Conservation (phyloP, 2,329 filamentous ascomycete genomes). For the Calonectria ilicicola region DNA sequence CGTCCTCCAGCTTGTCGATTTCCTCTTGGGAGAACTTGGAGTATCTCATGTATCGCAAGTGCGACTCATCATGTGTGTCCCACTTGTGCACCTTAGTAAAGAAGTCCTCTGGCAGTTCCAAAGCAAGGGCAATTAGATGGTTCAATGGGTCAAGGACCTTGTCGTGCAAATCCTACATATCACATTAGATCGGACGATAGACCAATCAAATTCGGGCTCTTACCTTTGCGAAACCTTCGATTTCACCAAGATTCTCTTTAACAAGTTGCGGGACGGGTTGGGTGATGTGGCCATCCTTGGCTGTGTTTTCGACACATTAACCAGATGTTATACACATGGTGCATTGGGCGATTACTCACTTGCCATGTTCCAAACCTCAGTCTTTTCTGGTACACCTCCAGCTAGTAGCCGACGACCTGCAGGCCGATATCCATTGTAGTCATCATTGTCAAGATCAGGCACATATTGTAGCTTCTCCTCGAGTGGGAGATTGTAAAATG, state of each 20-base stretch:
- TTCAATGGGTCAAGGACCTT: slow-evolving; percentile 69
- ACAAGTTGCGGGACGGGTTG: slow-evolving; percentile 18
- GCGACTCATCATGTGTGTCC: slow-evolving; percentile 68
- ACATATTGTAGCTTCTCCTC: slow-evolving; percentile 71
- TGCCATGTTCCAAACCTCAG: slow-evolving; percentile 53
- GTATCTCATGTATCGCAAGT: slow-evolving; percentile 74
- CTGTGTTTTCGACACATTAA: slow-evolving; percentile 20
- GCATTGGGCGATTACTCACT: slow-evolving; percentile 37
- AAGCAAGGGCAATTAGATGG: slow-evolving; percentile 69
- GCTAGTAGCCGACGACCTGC: slow-evolving; percentile 52
- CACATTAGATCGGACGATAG: neutral
- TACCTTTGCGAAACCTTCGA: slow-evolving; percentile 33
- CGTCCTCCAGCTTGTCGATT: slow-evolving; percentile 55
- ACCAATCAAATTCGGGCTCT: neutral
- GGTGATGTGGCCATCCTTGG: slow-evolving; percentile 43
- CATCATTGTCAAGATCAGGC: slow-evolving; percentile 60
- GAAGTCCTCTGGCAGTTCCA: slow-evolving; percentile 71
- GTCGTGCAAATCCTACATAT: slow-evolving; percentile 55
- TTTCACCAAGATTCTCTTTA: slow-evolving; percentile 24
- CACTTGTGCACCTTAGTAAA: slow-evolving; percentile 65
- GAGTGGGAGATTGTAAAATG: slow-evolving; percentile 64
- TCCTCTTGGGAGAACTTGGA: slow-evolving; percentile 61
- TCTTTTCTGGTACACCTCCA: slow-evolving; percentile 55
- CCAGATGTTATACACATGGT: neutral
- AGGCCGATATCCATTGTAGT: slow-evolving; percentile 69